Percentiles rank a stretch among this genome's conserved stretches.
Evolutionary conservation across 257 asterid genomes (phyloP).

Genomic region (Lavandula angustifolia): DNA sequence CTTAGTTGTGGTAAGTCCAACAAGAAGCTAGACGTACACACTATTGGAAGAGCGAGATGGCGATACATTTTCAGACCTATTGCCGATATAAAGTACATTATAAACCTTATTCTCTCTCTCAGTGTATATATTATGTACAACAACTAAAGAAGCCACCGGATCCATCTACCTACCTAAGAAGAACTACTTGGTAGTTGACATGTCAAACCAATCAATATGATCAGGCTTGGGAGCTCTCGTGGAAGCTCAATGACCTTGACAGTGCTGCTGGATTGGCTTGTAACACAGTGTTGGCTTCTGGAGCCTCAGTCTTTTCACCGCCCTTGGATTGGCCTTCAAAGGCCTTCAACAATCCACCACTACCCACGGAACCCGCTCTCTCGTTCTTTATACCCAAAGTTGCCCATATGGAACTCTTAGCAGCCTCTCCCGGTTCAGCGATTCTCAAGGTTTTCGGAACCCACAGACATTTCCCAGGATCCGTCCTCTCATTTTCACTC

Average conservation of each 20-base stretch:
- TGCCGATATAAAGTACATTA: neutral
- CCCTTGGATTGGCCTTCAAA: slow-evolving; percentile 48
- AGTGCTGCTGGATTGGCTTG: slow-evolving; percentile 90
- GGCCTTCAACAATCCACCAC: slow-evolving; percentile 55
- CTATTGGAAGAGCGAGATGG: neutral
- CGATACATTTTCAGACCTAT: neutral
- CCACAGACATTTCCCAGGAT: slow-evolving; percentile 58
- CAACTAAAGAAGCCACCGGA: slow-evolving; percentile 28
- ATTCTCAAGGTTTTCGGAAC: slow-evolving; percentile 75
- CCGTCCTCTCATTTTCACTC: slow-evolving; percentile 18
- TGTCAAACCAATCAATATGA: slow-evolving; percentile 2
- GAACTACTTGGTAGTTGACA: slow-evolving; percentile 11
- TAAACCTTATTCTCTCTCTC: slow-evolving; percentile 20
- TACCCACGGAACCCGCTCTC: slow-evolving; percentile 34
- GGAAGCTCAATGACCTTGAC: slow-evolving; percentile 73
- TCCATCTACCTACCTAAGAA: neutral
- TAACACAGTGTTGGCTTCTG: slow-evolving; percentile 53
- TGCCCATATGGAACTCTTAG: slow-evolving; percentile 82
- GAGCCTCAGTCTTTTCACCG: slow-evolving; percentile 38
- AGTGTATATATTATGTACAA: slow-evolving; percentile 31
- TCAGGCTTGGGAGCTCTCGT: slow-evolving; percentile 51
- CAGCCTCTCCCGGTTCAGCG: slow-evolving; percentile 69
- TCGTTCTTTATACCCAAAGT: slow-evolving; percentile 64
- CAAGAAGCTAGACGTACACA: neutral
- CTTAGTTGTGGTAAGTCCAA: too few relatives aligned